Evolutionary conservation across 2,329 filamentous ascomycete genomes (phyloP), one percentile per base, ranked within the genome.

Genomic region (Periglandula ipomoeae): DNA sequence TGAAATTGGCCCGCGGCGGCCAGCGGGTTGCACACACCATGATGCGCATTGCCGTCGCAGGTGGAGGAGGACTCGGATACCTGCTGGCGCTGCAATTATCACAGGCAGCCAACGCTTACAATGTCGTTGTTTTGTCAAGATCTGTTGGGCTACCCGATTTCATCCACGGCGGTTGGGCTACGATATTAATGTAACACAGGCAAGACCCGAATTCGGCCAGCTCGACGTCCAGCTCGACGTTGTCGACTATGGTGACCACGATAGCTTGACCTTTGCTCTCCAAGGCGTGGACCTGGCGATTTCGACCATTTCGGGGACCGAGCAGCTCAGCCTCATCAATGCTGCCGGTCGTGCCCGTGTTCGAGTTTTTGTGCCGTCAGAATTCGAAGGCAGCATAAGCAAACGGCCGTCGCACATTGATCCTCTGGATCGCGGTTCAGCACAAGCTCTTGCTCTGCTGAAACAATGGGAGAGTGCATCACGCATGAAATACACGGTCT

Each of bases 251-350:
- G 65, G 72, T 53, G 70, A 80, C 52, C 63, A 73, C 27, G 69
- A 74, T 1, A 74, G 74, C 38, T 72, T 90, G 23, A 71, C 71
- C 13, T 87, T 81, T 61, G 75, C 78, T 8, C 74, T 90, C n/a
- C 75, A 76, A 50, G 86, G 86, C 9, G 76, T 87, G 38, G 83
- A 89, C 62, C 75, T 87, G 10, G 78, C 89, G 56, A 85, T 89
- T 49, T 89, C 85, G 1, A 89, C 85, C 1, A 79, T 89, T 44
- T 77, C 76, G 2, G 84, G 83, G 4, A 67, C 66, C 17, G 71
- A 81, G 26, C 85, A 89, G 60, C 71, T 88, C 40, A 79, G 79
- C 52, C 75, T 89, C 27, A 88, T 89, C 62, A 79, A 85, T 56
- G 85, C 85, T 2, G 84, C 85, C 1, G 77, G 81, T 15, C 69